Base-by-base conservation (phyloP, 371 early-diverging fungal genomes). In the Entomophthora muscae region DNA sequence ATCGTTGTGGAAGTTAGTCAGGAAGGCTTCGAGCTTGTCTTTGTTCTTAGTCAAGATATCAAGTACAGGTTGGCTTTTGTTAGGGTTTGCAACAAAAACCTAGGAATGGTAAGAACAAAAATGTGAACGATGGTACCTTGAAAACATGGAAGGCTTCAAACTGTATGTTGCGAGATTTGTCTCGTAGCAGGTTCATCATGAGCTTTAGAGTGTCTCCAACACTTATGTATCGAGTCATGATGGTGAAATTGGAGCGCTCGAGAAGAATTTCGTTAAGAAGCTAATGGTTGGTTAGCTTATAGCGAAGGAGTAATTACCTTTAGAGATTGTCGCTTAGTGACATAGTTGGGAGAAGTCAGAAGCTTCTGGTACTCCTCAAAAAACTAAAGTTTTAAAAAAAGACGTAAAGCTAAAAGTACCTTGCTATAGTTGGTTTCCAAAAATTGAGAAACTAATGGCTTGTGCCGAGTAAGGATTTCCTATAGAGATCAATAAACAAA, bases 111-210 rank as follows among this genome's bases (percentile, higher is more conserved):
- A 63, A 53, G 13, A 13, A 22, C 13, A 31, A 5, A 31, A 3
- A 51, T 29, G 22, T 28, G 27, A 12, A 13, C 29, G 10, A 53
- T 29, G 24, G 10, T 57, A 81, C 90, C 81, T 98, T 98, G 79
- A 97, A 98, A 28, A 97, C 95, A 75, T 98, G 98, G 78, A 98
- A 98, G 0, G 98, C 97, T 77, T 98, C 98, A 70, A 93, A 96
- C 73, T 97, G 98, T 66, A 98, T 98, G 71, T 94, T 97, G 69
- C 89, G 83, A 72, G 91, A 91, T 68, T 81, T 86, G 73, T 97
- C 95, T 63, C 91, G 82, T 64, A 98, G 74, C 60, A 94, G 75
- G 65, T 89, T 94, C 98, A 98, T 98, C 86, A 96, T 91, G 66
- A 94, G 77, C 75, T 95, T 95, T 57, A 98, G 76, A 68, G 98